Evolutionary conservation across 108 stramenopile species (phyloP).

Genomic region (Craspedostauros australis): DNA sequence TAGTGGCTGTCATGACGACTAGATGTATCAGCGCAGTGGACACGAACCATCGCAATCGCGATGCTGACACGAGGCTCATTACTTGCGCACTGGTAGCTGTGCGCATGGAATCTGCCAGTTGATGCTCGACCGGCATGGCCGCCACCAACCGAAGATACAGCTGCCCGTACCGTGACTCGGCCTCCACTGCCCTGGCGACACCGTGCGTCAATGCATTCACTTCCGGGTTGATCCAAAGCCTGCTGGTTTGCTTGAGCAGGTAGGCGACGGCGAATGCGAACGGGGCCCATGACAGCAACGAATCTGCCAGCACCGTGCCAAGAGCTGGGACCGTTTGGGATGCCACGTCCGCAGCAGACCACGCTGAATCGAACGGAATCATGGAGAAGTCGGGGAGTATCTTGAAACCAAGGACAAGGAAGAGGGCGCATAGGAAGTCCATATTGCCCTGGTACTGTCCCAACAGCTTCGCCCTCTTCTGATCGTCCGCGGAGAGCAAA

Average conservation of each 20-base stretch:
- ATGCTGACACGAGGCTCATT: constrained; percentile 30
- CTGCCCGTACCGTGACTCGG: constrained; percentile 55
- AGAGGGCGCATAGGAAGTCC: constrained; percentile 34
- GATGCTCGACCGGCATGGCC: constrained; percentile 31
- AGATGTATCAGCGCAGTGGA: constrained; percentile 31
- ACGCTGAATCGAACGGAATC: too few relatives aligned
- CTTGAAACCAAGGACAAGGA: constrained; percentile 29
- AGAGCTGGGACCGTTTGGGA: constrained; percentile 7
- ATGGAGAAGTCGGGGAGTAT: constrained; percentile 19
- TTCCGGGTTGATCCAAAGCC: constrained; percentile 26
- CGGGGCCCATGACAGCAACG: constrained; percentile 48
- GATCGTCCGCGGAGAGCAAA: constrained; percentile 19
- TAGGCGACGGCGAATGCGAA: constrained; percentile 47
- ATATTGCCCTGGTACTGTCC: constrained; percentile 47
- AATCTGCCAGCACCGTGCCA: constrained; percentile 7
- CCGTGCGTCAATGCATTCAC: constrained; percentile 17
- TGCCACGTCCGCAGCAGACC: constrained; percentile 5
- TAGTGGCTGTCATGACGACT: constrained; percentile 52
- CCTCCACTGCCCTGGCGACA: constrained; percentile 27
- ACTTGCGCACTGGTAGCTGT: constrained; percentile 38
- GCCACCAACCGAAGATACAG: constrained; percentile 65
- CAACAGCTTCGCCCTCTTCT: constrained; percentile 15
- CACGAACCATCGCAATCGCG: constrained; percentile 57
- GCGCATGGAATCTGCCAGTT: constrained; percentile 17
- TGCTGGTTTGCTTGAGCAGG: constrained; percentile 29